These are phyloP conservation scores for Salix suchowensis DNA, from an alignment of 345 rosid species.

Conservation along the genomic window DNA sequence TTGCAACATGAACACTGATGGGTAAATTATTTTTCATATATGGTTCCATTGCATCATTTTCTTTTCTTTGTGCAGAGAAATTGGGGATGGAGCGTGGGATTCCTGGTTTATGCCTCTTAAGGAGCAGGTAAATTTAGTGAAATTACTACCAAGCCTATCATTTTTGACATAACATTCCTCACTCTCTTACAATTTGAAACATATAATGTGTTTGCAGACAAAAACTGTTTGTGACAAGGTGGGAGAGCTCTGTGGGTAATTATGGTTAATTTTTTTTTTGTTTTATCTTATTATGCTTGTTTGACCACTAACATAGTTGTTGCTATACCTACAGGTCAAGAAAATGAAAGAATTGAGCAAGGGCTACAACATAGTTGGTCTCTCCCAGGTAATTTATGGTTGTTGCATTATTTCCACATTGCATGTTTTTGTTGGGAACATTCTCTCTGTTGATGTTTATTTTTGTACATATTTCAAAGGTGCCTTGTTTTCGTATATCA, in stretches of 20 bases:
- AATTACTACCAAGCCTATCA: neutral
- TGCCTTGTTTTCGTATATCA: neutral
- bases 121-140: constrained; percentile 44
- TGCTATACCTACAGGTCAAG: constrained; percentile 47
- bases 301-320: constrained; percentile 12
- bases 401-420: neutral
- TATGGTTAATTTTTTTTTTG: neutral
- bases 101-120: constrained; percentile 91
- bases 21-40: neutral
- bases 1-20: neutral
- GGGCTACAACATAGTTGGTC: constrained; percentile 87
- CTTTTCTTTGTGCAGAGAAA: constrained; percentile 50
- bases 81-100: constrained; percentile 76
- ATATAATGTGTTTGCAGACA: constrained; percentile 35
- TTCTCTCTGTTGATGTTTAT: neutral
- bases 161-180: neutral
- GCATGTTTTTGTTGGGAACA: neutral
- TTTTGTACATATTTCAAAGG: neutral
- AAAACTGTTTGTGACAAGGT: constrained; percentile 69
- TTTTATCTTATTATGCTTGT: neutral
- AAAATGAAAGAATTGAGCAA: constrained; percentile 64
- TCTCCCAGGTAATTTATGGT: constrained; percentile 61
- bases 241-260: constrained; percentile 15
- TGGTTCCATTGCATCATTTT: constrained; percentile 3
- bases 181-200: constrained; percentile 1